Base-by-base conservation (phyloP, 164 flowering plant genomes). In the Liquidambar formosana region DNA sequence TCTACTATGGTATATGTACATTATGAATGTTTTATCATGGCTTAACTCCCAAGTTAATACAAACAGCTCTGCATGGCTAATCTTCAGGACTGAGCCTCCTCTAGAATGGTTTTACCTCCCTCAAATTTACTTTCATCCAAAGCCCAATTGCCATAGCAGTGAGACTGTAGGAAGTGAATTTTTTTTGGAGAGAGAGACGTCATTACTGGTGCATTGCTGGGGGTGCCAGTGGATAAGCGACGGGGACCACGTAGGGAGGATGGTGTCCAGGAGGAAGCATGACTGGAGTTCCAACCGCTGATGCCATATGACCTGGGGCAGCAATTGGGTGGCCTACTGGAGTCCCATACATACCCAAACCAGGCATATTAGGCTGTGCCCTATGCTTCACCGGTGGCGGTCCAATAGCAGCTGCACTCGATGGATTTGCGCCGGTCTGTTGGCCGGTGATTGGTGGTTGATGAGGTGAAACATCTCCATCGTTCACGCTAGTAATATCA, bases 221-320 rank as follows among this genome's bases (percentile, higher is more conserved):
- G 1, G 91, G 93, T 23, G 89, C 80, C 76, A 87, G 65, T 0
- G 93, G 91, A 57, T 87, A 90, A 33, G 91, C 87, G 13, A 88
- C 72, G 0, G 91, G 90, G 56, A 88, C 71, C 53, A 77, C 79
- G 49, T 86, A 89, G 4, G 89, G 88, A 52, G 82, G 71, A 21
- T 67, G 81, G 63, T 72, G 84, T 18, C 82, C 80, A 0, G 83
- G 81, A 61, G 90, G 87, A 46, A 90, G 77, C 89, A 88, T 84
- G 0, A 89, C 92, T 0, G 96, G 96, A 48, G 93, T 90, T 18
- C 96, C 93, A 45, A 90, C 86, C 0, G 96, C 93, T 0, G 92
- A 78, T 23, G 67, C 84, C 76, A 88, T 73, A 66, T 88, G 86
- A 10, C 80, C 82, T 4, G 81, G 85, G 26, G 78, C 80, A 0